Evolutionary conservation across 2,329 filamentous ascomycete genomes (phyloP).

Genomic region (Claviceps sp.): DNA sequence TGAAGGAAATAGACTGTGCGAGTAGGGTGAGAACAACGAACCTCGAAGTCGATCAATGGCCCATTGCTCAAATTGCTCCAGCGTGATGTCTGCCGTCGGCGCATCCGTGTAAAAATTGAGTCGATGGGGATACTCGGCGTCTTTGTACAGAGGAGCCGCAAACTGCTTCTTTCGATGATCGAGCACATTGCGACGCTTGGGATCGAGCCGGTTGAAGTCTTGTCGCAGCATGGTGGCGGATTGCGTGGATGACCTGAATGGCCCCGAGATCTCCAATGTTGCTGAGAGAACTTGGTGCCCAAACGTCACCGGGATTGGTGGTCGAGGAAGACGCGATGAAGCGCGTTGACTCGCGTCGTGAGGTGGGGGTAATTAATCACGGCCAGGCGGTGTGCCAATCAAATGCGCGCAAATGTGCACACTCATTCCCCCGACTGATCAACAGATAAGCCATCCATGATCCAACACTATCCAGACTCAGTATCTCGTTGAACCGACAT

Average conservation of each 20-base stretch:
- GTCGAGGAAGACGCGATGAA: background rate
- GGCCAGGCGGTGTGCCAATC: background rate
- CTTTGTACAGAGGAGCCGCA: slow-evolving; percentile 60
- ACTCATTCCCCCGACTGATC: too few species aligned
- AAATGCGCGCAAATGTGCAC: too few species aligned
- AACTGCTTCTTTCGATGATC: slow-evolving; percentile 84
- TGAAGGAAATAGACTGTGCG: background rate
- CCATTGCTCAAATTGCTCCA: slow-evolving; percentile 98
- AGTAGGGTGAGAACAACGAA: slow-evolving; percentile 21
- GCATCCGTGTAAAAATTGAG: slow-evolving; percentile 86
- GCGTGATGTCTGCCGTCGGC: slow-evolving; percentile 84
- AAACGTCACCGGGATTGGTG: background rate
- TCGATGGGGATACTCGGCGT: slow-evolving; percentile 67
- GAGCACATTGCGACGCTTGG: slow-evolving; percentile 64
- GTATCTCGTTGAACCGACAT: too few species aligned
- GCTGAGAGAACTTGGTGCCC: background rate
- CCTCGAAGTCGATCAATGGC: slow-evolving; percentile 82
- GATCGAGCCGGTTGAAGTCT: slow-evolving; percentile 39
- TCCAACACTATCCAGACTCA: too few species aligned
- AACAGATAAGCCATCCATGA: too few species aligned
- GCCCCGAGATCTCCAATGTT: background rate
- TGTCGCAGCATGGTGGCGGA: slow-evolving; percentile 31
- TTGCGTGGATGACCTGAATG: background rate
- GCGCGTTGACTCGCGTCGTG: background rate
- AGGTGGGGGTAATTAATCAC: background rate